These are phyloP conservation scores for Phytophthora podocarpi DNA, from an alignment of 352 stramenopile species.

Conservation along the genomic window DNA sequence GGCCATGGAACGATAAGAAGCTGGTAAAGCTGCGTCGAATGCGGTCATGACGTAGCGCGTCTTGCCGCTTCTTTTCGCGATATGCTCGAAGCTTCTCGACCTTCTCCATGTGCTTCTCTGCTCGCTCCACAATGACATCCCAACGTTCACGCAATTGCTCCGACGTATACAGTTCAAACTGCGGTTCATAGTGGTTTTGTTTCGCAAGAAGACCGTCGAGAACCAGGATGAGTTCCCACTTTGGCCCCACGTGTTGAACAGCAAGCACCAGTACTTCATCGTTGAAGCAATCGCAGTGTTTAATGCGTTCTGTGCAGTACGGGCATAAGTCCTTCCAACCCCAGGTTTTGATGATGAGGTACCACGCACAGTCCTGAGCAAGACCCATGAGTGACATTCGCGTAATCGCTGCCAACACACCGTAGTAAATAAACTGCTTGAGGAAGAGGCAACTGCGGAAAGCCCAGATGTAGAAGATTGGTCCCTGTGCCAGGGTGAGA, in stretches of 20 bases:
- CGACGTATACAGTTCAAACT: slow-evolving; percentile 63
- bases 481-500: slow-evolving; percentile 55
- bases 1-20: slow-evolving; percentile 33
- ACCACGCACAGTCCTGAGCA: slow-evolving; percentile 56
- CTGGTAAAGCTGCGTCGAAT: slow-evolving; percentile 42
- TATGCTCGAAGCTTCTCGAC: slow-evolving; percentile 65
- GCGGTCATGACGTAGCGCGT: slow-evolving; percentile 31
- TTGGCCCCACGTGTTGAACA: slow-evolving; percentile 58
- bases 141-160: slow-evolving; percentile 69
- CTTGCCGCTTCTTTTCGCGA: slow-evolving; percentile 52
- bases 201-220: slow-evolving; percentile 56
- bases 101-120: slow-evolving; percentile 61
- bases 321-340: slow-evolving; percentile 69
- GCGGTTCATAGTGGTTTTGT: slow-evolving; percentile 44
- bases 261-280: slow-evolving; percentile 68
- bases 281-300: slow-evolving; percentile 76
- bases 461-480: slow-evolving; percentile 77
- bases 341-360: slow-evolving; percentile 60
- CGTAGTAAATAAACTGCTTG: slow-evolving; percentile 70
- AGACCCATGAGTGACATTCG: slow-evolving; percentile 65
- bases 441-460: slow-evolving; percentile 64
- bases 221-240: slow-evolving; percentile 70
- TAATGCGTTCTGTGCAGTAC: slow-evolving; percentile 69
- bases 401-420: slow-evolving; percentile 49
- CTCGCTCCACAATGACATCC: slow-evolving; percentile 59